Percentiles rank a stretch among this genome's conserved stretches.
Evolutionary conservation across 2,329 filamentous ascomycete species (phyloP).

Genomic region (Colletotrichum somersetense): DNA sequence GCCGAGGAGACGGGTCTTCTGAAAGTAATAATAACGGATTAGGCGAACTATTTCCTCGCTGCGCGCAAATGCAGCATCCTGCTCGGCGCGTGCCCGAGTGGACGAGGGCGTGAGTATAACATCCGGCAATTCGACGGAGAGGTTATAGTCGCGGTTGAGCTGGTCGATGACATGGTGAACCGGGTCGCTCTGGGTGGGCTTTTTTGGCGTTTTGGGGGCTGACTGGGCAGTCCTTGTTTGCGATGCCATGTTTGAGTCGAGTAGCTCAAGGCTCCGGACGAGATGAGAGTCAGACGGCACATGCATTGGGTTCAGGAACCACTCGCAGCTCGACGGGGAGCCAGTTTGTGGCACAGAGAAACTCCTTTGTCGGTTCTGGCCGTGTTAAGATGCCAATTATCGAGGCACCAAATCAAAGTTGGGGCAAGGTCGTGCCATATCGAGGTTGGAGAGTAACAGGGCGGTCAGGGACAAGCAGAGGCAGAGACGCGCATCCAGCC

Average conservation of each 20-base stretch:
- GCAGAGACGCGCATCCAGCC: too few relatives aligned
- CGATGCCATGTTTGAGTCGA: conserved; percentile 16
- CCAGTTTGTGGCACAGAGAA: background rate
- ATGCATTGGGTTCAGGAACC: too few relatives aligned
- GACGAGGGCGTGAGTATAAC: conserved; percentile 13
- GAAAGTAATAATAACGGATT: conserved; percentile 20
- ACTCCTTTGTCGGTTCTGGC: background rate
- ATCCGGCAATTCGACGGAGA: conserved; percentile 27
- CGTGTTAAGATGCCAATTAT: background rate
- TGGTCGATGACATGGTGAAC: conserved; percentile 32
- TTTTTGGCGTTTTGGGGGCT: conserved; percentile 24
- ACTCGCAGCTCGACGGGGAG: background rate
- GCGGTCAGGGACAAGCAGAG: background rate
- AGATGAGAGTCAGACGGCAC: background rate
- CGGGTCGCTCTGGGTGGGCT: conserved; percentile 1
- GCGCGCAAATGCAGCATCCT: conserved; percentile 13
- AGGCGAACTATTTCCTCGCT: conserved; percentile 17
- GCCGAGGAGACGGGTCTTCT: conserved; percentile 2
- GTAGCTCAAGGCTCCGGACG: background rate
- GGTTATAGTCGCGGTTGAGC: conserved; percentile 28
- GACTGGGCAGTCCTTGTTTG: conserved; percentile 3
- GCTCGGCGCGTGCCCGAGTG: background rate
- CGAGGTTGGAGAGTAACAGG: background rate
- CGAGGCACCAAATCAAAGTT: background rate
- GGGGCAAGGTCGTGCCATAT: conserved; percentile 11